Evolutionary conservation across 306 rosid species (phyloP).

Genomic region (Cyclanthera cordifolia): DNA sequence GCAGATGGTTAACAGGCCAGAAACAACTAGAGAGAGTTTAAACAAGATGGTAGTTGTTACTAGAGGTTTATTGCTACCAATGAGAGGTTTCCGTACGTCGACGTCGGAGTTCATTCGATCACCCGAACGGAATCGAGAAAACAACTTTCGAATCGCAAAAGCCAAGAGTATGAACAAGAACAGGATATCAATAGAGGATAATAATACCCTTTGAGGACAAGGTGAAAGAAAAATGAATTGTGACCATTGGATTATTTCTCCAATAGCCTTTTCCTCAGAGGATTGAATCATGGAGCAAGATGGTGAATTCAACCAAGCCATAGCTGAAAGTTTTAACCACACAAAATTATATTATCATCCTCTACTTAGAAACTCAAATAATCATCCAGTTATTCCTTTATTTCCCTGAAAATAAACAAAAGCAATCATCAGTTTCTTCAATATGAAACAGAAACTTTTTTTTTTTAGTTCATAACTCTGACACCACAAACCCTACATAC

Average conservation of each 20-base stretch:
- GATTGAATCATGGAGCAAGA: constrained; percentile 39
- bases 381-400: background rate
- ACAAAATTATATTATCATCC: background rate
- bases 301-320: constrained; percentile 50
- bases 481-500: too few species aligned
- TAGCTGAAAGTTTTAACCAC: constrained; percentile 11
- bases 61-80: constrained; percentile 19
- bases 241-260: constrained; percentile 43
- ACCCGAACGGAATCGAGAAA: constrained; percentile 31
- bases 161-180: constrained; percentile 38
- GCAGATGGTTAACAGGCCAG: constrained; percentile 31
- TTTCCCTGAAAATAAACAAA: background rate
- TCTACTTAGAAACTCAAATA: background rate
- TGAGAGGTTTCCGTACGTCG: constrained; percentile 45
- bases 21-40: constrained; percentile 40
- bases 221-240: constrained; percentile 71
- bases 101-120: constrained; percentile 24
- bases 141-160: constrained; percentile 42
- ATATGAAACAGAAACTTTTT: too few species aligned
- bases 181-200: constrained; percentile 35
- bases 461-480: too few species aligned
- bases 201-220: constrained; percentile 70
- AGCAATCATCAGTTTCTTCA: too few species aligned
- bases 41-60: constrained; percentile 38
- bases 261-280: constrained; percentile 23